Percentiles rank a stretch among this genome's conserved stretches.
Evolutionary conservation across 441 rosid species (phyloP).

Genomic region (Dalechampia spathulata): DNA sequence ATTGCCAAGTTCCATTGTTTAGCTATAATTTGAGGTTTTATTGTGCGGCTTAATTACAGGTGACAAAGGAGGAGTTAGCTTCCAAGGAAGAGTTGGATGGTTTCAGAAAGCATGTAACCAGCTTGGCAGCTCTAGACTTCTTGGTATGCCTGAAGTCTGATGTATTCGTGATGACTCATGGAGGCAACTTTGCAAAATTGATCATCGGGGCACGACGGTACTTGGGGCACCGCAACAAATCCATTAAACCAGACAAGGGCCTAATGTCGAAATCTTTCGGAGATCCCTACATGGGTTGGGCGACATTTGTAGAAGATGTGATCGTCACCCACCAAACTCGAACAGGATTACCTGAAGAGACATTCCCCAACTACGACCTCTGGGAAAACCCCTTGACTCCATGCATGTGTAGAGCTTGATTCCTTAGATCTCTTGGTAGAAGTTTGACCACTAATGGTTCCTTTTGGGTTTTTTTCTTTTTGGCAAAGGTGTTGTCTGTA

Average conservation of each 20-base stretch:
- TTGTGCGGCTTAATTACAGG: conserved; percentile 36
- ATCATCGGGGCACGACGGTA: conserved; percentile 94
- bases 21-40: not conserved
- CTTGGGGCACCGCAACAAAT: conserved; percentile 89
- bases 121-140: conserved; percentile 97
- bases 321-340: conserved; percentile 88
- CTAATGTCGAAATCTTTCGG: conserved; percentile 98
- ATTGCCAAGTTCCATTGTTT: not conserved
- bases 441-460: conserved; percentile 10
- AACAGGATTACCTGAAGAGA: conserved; percentile 95
- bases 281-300: conserved; percentile 99
- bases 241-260: conserved; percentile 98
- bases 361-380: conserved; percentile 93
- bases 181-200: conserved; percentile 96
- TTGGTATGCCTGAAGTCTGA: conserved; percentile 95
- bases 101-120: conserved; percentile 94
- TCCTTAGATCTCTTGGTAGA: conserved; percentile 7
- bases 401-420: conserved; percentile 96
- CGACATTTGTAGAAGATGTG: conserved; percentile 89
- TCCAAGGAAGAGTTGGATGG: conserved; percentile 63
- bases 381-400: conserved; percentile 99
- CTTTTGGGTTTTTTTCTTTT: too few relatives aligned
- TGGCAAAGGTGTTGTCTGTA: conserved; percentile 11
- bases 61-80: conserved; percentile 93
- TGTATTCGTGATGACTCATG: conserved; percentile 98